Base-by-base conservation (phyloP, 1,139 yeast genomes). In the Barnettozyma hawaiiensis region DNA sequence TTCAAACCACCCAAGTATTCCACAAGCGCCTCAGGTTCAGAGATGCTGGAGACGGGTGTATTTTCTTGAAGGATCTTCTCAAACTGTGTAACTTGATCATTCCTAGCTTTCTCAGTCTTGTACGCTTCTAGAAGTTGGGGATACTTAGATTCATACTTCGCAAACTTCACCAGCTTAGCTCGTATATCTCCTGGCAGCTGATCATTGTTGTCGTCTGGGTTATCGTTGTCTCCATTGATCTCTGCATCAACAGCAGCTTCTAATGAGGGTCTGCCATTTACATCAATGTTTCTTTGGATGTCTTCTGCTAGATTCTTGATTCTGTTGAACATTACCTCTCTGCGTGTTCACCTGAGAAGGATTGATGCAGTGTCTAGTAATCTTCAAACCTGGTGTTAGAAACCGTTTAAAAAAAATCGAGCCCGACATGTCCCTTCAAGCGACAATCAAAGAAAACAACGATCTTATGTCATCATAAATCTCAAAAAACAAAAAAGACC, bases 141-240 rank as follows among this genome's bases (percentile, higher is more conserved):
- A 59, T 89, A 90, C 58, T 86, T 86, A 45, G 84, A 85, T 61
- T 92, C 97, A 61, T 89, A 92, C 60, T 87, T 89, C 45, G 76
- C 79, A 59, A 86, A 86, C 66, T 86, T 89, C 48, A 75, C 74
- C 63, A 90, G 65, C 55, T 83, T 84, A 12, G 80, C 66, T 51
- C 75, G 73, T 23, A 85, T 62, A 9, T 72, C 73, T 6, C 71
- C 71, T 1, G 89, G 78, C 18, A 45, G 47, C 12, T 32, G 45
- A 7, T 40, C 42, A 24, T 35, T 31, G 4, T 32, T 39, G 12
- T 18, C 7, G 15, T 15, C 15, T 18, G 15, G 4, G 14, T 5
- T 8, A 12, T 16, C 21, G 21, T 18, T 29, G 24, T 20, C 35
- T 19, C 26, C 35, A 26, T 32, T 32, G 26, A 20, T 20, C 24